Percentiles rank a stretch among this genome's conserved stretches.
These are phyloP conservation scores for Penicillium thymicola DNA, from an alignment of 2,329 filamentous ascomycete species.

Conservation along the genomic window DNA sequence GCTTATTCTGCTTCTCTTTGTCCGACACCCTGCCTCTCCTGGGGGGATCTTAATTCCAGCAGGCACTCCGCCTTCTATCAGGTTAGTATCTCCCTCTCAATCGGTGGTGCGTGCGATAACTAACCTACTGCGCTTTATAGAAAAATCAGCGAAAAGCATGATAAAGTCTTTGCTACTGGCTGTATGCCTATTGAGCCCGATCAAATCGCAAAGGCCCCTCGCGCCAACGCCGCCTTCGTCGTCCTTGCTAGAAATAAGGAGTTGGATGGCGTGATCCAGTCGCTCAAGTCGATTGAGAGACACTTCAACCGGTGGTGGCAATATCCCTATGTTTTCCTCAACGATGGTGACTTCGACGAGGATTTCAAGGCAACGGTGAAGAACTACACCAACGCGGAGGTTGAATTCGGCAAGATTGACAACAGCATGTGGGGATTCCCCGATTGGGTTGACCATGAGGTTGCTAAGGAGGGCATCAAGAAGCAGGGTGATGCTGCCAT, in stretches of 20 bases:
- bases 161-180: slow-evolving; percentile 92
- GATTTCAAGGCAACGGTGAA: slow-evolving; percentile 83
- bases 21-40: slow-evolving; percentile 79
- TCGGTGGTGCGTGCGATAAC: slow-evolving; percentile 1
- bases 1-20: slow-evolving; percentile 83
- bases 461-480: slow-evolving; percentile 90
- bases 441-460: slow-evolving; percentile 91
- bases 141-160: slow-evolving; percentile 94
- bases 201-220: slow-evolving; percentile 52
- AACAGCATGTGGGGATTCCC: slow-evolving; percentile 93
- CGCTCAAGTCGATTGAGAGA: slow-evolving; percentile 93
- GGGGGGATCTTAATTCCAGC: slow-evolving; percentile 83
- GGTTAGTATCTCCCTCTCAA: slow-evolving; percentile 56
- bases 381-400: slow-evolving; percentile 82
- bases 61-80: slow-evolving; percentile 81
- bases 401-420: slow-evolving; percentile 94
- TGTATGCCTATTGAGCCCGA: slow-evolving; percentile 74
- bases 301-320: slow-evolving; percentile 99
- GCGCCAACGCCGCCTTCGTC: slow-evolving; percentile 93
- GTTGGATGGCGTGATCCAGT: slow-evolving; percentile 91
- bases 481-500: slow-evolving; percentile 96
- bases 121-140: slow-evolving; percentile 47
- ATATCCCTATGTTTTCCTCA: slow-evolving; percentile 97
- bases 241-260: slow-evolving; percentile 96
- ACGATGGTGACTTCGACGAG: slow-evolving; percentile 94